These are phyloP conservation scores for Dactylellina sp. DNA, from an alignment of 2,329 filamentous ascomycete genomes.

Conservation along the genomic window DNA sequence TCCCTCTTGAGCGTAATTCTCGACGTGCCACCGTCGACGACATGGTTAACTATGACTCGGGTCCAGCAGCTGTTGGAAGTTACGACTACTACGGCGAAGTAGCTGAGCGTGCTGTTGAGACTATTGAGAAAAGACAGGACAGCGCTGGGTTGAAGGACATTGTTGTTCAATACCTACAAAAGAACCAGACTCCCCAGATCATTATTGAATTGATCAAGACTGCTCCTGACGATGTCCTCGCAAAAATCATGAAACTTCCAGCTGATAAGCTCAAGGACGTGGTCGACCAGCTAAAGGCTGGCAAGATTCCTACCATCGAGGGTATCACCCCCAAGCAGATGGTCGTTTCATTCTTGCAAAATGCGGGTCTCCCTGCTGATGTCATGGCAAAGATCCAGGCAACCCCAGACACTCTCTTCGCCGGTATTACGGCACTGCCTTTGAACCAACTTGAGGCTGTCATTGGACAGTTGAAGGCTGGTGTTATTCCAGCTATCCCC, in stretches of 20 bases:
- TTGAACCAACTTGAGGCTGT: slow-evolving; percentile 24
- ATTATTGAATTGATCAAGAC: slow-evolving; percentile 40
- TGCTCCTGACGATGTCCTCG: slow-evolving; percentile 27
- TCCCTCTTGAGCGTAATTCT: slow-evolving; percentile 30
- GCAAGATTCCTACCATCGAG: slow-evolving; percentile 38
- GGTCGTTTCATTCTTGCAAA: slow-evolving; percentile 34
- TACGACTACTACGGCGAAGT: slow-evolving; percentile 12
- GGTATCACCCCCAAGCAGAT: slow-evolving; percentile 42
- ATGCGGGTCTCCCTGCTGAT: slow-evolving; percentile 18
- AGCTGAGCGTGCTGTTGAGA: slow-evolving; percentile 5
- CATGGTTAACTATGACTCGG: slow-evolving; percentile 1
- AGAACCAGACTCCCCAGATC: slow-evolving; percentile 23
- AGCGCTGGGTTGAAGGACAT: slow-evolving; percentile 28
- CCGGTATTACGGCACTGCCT: slow-evolving; percentile 24
- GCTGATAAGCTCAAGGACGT: slow-evolving; percentile 30
- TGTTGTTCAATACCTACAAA: slow-evolving; percentile 31
- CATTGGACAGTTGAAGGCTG: slow-evolving; percentile 20
- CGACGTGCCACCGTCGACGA: slow-evolving; percentile 29
- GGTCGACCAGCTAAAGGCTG: slow-evolving; percentile 36
- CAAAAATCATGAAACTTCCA: slow-evolving; percentile 43
- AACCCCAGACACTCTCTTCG: slow-evolving; percentile 11
- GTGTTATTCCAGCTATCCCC: slow-evolving; percentile 28
- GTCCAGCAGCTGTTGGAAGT: slow-evolving; percentile 3
- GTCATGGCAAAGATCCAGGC: slow-evolving; percentile 27
- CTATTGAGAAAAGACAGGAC: slow-evolving; percentile 34